These are phyloP conservation scores for Stropharia rugosoannulata DNA, from an alignment of 768 basidiomycete species.

Conservation along the genomic window DNA sequence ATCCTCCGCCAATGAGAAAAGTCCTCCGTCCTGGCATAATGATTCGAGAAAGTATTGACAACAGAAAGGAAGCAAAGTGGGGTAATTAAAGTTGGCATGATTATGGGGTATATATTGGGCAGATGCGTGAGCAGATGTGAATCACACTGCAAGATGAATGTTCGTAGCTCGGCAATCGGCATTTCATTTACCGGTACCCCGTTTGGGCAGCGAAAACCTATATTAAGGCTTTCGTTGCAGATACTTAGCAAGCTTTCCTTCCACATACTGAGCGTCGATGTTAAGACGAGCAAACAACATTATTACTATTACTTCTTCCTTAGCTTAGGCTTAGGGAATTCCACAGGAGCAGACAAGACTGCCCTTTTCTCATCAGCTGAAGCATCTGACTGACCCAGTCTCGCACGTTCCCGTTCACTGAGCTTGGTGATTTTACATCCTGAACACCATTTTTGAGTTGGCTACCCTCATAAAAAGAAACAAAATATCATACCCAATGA, in stretches of 20 bases:
- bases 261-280: background rate
- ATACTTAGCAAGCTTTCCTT: no score
- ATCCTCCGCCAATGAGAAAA: slow-evolving; percentile 73
- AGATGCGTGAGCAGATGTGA: background rate
- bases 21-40: slow-evolving; percentile 44
- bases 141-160: background rate
- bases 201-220: no score
- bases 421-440: slow-evolving; percentile 74
- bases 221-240: no score
- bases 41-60: background rate
- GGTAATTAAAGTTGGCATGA: slow-evolving; percentile 1
- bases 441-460: slow-evolving; percentile 18
- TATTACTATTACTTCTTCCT: slow-evolving; percentile 27
- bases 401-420: slow-evolving; percentile 60
- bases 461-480: background rate
- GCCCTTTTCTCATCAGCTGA: slow-evolving; percentile 70
- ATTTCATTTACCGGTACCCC: slow-evolving; percentile 1
- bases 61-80: slow-evolving; percentile 11
- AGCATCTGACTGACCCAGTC: slow-evolving; percentile 64
- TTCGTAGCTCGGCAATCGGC: slow-evolving; percentile 9
- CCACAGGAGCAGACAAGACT: slow-evolving; percentile 69
- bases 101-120: background rate
- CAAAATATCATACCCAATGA: slow-evolving; percentile 52
- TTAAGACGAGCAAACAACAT: background rate
- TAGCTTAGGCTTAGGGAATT: slow-evolving; percentile 70